phyloP scores from a whole-genome alignment of 371 early-diverging fungal species.

The Mucor sp. region DNA sequence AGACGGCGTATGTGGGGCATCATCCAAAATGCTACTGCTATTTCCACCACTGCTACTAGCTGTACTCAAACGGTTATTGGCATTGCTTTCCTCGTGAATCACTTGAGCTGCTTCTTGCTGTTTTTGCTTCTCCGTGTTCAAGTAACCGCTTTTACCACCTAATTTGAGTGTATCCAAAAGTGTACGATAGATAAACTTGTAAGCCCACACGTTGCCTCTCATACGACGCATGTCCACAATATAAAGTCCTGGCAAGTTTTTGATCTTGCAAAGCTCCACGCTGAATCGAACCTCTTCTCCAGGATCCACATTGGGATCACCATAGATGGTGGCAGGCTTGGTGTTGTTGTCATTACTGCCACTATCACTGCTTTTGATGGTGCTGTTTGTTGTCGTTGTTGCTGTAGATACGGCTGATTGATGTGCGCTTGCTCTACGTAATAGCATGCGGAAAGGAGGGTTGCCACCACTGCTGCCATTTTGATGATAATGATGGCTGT shows the following conservation, averaged over 20 bases:
- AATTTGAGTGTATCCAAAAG: conserved; percentile 62
- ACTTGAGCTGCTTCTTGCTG: neutral
- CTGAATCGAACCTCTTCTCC: conserved; percentile 84
- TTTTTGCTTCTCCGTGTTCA: conserved; percentile 10
- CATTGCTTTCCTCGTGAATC: neutral
- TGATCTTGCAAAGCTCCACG: conserved; percentile 88
- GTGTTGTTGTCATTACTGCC: neutral
- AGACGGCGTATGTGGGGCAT: neutral
- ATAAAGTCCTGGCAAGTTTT: conserved; percentile 86
- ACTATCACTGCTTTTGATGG: neutral
- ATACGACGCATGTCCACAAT: conserved; percentile 90
- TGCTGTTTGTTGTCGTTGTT: neutral
- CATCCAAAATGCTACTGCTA: conserved; percentile 7
- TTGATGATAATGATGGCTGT: neutral
- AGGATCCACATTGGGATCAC: conserved; percentile 85
- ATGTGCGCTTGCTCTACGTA: conserved; percentile 36
- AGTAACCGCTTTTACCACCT: conserved; percentile 52
- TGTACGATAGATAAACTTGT: conserved; percentile 87
- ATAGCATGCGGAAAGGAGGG: conserved; percentile 33
- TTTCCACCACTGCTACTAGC: conserved; percentile 19
- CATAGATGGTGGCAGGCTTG: conserved; percentile 67
- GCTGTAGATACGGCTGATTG: neutral
- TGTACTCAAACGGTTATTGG: conserved; percentile 12
- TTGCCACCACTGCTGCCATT: neutral
- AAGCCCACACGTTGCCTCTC: conserved; percentile 92